Base-by-base conservation (phyloP, 2,329 filamentous ascomycete genomes). In the Aspergillus sclerotialis region DNA sequence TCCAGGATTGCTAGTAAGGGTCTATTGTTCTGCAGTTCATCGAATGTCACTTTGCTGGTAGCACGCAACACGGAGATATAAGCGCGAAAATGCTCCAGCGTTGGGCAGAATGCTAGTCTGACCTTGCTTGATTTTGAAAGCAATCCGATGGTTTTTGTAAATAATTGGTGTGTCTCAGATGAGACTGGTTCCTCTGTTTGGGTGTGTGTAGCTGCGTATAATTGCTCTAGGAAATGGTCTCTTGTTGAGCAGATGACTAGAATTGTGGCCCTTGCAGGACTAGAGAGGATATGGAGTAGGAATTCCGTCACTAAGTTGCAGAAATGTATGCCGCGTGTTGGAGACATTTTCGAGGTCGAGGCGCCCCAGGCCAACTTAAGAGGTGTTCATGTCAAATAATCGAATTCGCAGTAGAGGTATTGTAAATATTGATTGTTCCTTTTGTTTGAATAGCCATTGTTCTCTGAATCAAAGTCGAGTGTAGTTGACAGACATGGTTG, bases 41-140 rank as follows among this genome's bases (percentile, higher is more conserved):
- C 7, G 9, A 29, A 13, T 11, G 30, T 5, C 16, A 33, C 15
- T 28, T 5, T 28, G 18, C 16, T 25, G 18, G 24, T 32, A 9
- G 28, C 26, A 16, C 12, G 29, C 21, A 76, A 72, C 33, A 76
- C 69, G 27, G 82, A 69, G 12, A 95, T 69, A 50, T 82, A 85
- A 23, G 85, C 85, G 35, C 86, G 80, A 5, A 94, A 73, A 56
- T 84, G 80, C 14, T 83, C 78, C 35, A 92, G 72, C 2, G 82
- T 86, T 0, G 85, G 78, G 35, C 78, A 75, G 61, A 93, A 95
- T 23, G 76, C 65, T 7, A 89, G 60, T 35, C 75, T 76, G 42
- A 93, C 73, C 48, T 80, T 77, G 18, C 78, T 75, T 6, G 85
- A 81, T 3, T 75, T 72, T 30, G 80, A 75, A 17, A 89, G 68